Conservation (phyloP, 176 grass and related monocot genomes). For the Oryza punctata region DNA sequence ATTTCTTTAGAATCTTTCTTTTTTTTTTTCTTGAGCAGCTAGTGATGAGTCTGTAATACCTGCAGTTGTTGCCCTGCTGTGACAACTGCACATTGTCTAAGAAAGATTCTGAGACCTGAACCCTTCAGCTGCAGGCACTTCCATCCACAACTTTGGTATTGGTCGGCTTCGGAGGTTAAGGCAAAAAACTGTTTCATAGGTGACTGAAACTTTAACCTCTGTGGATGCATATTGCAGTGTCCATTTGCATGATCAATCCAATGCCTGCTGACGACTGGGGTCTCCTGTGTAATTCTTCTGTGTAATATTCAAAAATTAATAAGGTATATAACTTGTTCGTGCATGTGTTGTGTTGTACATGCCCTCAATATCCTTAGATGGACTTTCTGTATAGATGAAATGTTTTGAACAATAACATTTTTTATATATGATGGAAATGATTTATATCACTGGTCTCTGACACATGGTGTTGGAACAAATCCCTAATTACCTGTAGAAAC, state of each 20-base stretch:
- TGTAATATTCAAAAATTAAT: slow-evolving; percentile 33
- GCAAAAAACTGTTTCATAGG: neutral
- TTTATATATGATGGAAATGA: no score
- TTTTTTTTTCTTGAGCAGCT: neutral
- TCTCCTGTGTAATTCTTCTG: neutral
- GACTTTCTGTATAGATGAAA: neutral
- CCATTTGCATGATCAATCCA: slow-evolving; percentile 37
- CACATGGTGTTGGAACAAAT: no score
- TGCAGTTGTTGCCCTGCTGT: slow-evolving; percentile 23
- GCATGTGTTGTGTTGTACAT: neutral
- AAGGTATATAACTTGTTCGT: slow-evolving; percentile 9
- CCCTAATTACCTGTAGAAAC: no score
- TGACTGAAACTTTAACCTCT: neutral
- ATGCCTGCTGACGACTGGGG: slow-evolving; percentile 22
- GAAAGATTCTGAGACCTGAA: slow-evolving; percentile 18
- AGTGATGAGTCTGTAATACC: slow-evolving; percentile 14
- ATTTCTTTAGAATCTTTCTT: slow-evolving; percentile 17
- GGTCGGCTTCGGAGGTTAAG: slow-evolving; percentile 32
- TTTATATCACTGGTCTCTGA: no score
- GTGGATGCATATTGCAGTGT: neutral
- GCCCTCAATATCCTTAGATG: neutral
- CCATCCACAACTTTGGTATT: slow-evolving; percentile 20
- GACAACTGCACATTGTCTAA: neutral
- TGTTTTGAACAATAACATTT: neutral
- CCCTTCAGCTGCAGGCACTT: slow-evolving; percentile 10